A percentile compares a stretch with the other conserved stretches of the same genome.
These are phyloP conservation scores for Mycotypha africana DNA, from an alignment of 371 early-diverging fungal species.

Conservation along the genomic window DNA sequence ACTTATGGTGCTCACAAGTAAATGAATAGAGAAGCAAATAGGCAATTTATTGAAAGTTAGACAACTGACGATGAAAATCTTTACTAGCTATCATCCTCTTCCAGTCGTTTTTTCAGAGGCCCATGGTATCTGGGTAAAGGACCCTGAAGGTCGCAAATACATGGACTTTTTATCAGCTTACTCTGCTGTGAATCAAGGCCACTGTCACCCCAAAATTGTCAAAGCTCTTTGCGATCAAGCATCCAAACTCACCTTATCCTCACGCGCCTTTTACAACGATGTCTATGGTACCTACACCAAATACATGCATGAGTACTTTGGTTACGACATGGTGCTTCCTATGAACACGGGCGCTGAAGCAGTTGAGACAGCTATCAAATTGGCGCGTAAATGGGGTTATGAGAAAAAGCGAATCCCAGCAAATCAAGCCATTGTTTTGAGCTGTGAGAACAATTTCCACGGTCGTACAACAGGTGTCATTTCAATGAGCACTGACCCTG, in stretches of 20 bases:
- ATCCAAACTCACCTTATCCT: constrained; percentile 73
- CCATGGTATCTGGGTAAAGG: constrained; percentile 90
- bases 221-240: constrained; percentile 90
- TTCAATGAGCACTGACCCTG: constrained; percentile 93
- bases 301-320: constrained; percentile 91
- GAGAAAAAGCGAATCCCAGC: constrained; percentile 83
- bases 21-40: not conserved
- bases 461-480: constrained; percentile 95
- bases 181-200: constrained; percentile 97
- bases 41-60: too few species aligned
- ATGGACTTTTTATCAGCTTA: constrained; percentile 97
- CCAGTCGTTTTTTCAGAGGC: constrained; percentile 92
- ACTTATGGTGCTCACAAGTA: constrained; percentile 86
- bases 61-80: too few species aligned
- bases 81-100: constrained; percentile 89
- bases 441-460: constrained; percentile 92
- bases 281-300: constrained; percentile 86
- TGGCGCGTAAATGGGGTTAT: constrained; percentile 98
- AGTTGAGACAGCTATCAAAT: constrained; percentile 97
- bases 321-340: constrained; percentile 95
- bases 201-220: constrained; percentile 95
- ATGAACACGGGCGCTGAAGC: constrained; percentile 99
- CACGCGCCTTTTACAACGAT: constrained; percentile 96
- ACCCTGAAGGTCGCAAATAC: constrained; percentile 93
- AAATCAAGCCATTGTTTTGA: constrained; percentile 80